Base-by-base conservation (phyloP, 2,329 filamentous ascomycete species). In the Knoxdaviesia proteae region DNA sequence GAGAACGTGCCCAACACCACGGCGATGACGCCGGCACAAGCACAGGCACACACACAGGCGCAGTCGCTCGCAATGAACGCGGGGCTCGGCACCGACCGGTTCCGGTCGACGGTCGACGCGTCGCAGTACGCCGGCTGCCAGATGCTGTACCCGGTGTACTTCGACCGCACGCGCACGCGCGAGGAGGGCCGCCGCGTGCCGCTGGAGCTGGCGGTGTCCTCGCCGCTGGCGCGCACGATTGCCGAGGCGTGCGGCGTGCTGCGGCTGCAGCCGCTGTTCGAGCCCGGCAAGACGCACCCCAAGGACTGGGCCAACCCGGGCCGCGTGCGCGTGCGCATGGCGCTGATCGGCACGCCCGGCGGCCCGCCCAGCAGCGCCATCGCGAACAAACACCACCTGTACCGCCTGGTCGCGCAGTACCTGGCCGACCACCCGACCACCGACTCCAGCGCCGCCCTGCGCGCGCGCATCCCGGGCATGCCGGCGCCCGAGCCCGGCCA, bases 221-320 rank as follows among this genome's bases (percentile, higher is more conserved):
- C 88, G 62, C 90, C 90, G 32, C 70, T 98, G 37, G 90, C 90
- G 6, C 74, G 82, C 53, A 84, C 90, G 54, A 87, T 98, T 55
- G 80, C 86, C 38, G 79, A 83, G 56, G 88, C 87, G n/a, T 82
- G 82, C 58, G 76, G 77, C 37, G 62, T 68, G 39, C 69, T 94
- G 46, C 72, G 78, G 32, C 64, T 84, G 34, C 69, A 73, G 47
- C 77, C 80, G 38, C 76, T 90, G 6, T 80, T 94, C 57, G 90
- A 98, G 63, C 84, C 87, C 1, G 80, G 81, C 55, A 94, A 94
- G 66, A 71, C 77, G 47, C 90, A 98, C 60, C 90, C 90, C 6
- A 88, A 90, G 62, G 90, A 98, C 65, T 98, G 90, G 90, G 79
- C 80, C 44, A 98, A 98, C 63, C 90, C 90, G 8, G 90, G 90